Evolutionary conservation across 2,329 filamentous ascomycete genomes (phyloP), one percentile per base, ranked within the genome.

Genomic region (Spiromastix sp.): DNA sequence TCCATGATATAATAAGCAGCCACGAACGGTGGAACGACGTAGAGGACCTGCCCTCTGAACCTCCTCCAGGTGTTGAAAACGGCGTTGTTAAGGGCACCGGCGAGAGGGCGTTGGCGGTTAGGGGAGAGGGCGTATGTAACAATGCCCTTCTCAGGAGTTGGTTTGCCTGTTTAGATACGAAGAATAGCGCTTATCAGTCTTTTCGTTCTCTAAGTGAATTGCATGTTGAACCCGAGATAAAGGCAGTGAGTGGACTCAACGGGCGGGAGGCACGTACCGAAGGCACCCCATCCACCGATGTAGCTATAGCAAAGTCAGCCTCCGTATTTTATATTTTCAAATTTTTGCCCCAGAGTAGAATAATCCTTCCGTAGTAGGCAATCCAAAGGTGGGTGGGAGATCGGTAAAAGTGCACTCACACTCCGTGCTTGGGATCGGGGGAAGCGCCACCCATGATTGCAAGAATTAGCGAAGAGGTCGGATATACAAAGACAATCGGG

Each of bases 51-150:
- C 50, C 72, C 64, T 60, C 78, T 79, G 66, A 81, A 83, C 55
- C 91, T 79, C 63, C 91, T 80, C 74, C 82, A 93, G 52, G 77
- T 80, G 76, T 98, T 98, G 80, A 96, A 96, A 70, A 96, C 67
- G 55, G 87, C 89, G 48, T 80, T 82, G 63, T 89, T 68, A 46
- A 72, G 63, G 41, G 80, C 70, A 52, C 84, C 85, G 45, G 85
- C 85, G 48, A 93, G 72, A 45, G 86, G 83, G 55, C 83, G 79
- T 70, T 94, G 89, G 59, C 83, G 81, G 74, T 98, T 96, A 48
- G 81, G 66, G 50, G 84, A 80, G 49, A 98, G 59, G 48, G 79
- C 73, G 67, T 93, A 96, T 54, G 70, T 68, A 38, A 69, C 65
- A 41, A 80, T 66, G 52, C 75, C 74, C 54, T 75, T 75, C 56